Evolutionary conservation across 371 early-diverging fungal genomes (phyloP).

Genomic region (Rozella allomycis): DNA sequence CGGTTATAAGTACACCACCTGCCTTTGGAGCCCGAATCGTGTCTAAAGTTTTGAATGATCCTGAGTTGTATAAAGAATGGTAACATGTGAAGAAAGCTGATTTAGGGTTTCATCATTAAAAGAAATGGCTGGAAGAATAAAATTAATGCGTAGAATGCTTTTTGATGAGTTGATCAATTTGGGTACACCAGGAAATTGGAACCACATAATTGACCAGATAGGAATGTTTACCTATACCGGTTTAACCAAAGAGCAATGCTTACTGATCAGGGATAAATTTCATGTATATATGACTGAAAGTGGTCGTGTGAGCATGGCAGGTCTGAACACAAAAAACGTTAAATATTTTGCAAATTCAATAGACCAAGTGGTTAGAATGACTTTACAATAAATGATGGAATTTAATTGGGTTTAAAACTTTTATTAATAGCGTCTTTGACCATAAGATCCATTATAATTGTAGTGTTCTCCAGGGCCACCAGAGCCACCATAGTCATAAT

Average conservation of each 20-base stretch:
- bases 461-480: too few species aligned
- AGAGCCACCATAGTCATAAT: too few species aligned
- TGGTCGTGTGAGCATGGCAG: slow-evolving; percentile 86
- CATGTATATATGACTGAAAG: slow-evolving; percentile 81
- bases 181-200: slow-evolving; percentile 77
- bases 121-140: slow-evolving; percentile 72
- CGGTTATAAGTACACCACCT: slow-evolving; percentile 71
- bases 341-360: slow-evolving; percentile 43
- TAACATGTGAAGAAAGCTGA: slow-evolving; percentile 2
- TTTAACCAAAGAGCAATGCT: slow-evolving; percentile 37
- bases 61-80: slow-evolving; percentile 63
- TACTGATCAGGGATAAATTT: slow-evolving; percentile 50
- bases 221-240: slow-evolving; percentile 95
- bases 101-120: slow-evolving; percentile 27
- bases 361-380: slow-evolving; percentile 1
- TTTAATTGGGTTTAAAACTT: too few species aligned
- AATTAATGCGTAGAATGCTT: slow-evolving; percentile 51
- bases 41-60: slow-evolving; percentile 50
- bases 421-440: too few species aligned
- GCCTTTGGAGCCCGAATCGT: slow-evolving; percentile 74
- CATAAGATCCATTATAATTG: too few species aligned
- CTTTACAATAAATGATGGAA: too few species aligned
- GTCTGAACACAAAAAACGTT: slow-evolving; percentile 59
- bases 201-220: slow-evolving; percentile 78
- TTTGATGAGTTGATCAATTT: slow-evolving; percentile 22